Base-by-base conservation (phyloP, 768 basidiomycete species). In the Cystoderma amianthinum region DNA sequence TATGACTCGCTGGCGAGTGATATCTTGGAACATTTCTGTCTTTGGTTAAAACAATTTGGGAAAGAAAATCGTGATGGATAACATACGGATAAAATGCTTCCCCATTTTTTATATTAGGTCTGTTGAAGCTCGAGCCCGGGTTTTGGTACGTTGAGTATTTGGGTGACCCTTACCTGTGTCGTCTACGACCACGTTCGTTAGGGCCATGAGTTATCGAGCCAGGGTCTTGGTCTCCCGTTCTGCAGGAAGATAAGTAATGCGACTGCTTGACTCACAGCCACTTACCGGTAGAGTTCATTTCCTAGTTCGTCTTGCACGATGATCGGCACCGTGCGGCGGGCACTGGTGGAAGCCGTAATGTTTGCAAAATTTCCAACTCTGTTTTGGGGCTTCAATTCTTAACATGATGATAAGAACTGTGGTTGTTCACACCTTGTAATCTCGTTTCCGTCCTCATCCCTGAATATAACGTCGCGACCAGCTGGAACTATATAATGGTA, bases 391-490 rank as follows among this genome's bases (percentile, higher is more conserved):
- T n/a, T 20, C 16, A 16, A 38, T 23, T 13, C 11, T n/a, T 9
- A 36, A 36, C 7, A 19, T n/a, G 18, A 20, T 23, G 16, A 12
- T 11, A 7, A n/a, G 16, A 16, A 17, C 23, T 40, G 15, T 40
- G 15, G 13, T 16, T 28, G 32, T 5, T 28, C 52, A 41, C 59
- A 78, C 82, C 82, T 74, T 2, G 74, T 72, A 18, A 83, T 75
- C 50, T 80, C 79, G 41, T 75, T 72, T 16, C 82, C 82, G 15
- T 67, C 58, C 48, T 77, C 74, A 50, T 85, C 82, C 55, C 80
- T 71, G 49, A 86, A 84, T 35, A 85, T 70, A 4, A 85, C 76
- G 44, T 78, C 72, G 45, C 76, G 63, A 16, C 80, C 82, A 13
- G 67, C 69, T 25, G 84, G 83, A 37, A 85, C 71, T 48, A 85